phyloP scores from a whole-genome alignment of 371 early-diverging fungal species.

The Entomophthora muscae region DNA sequence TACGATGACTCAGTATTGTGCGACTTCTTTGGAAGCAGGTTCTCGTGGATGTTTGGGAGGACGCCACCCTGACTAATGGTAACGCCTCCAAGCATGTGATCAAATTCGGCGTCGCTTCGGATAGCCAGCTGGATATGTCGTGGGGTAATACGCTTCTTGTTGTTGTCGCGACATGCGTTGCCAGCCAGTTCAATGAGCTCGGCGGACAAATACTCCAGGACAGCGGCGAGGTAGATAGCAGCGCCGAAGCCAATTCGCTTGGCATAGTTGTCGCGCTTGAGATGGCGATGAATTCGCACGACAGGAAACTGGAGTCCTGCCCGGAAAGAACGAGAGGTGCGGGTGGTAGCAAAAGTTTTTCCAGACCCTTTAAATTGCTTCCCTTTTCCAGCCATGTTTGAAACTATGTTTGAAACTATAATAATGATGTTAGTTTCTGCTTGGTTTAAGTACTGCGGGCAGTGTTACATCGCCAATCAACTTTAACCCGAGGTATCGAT shows the following conservation, averaged over 20 bases:
- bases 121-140: constrained; percentile 83
- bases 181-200: constrained; percentile 94
- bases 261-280: constrained; percentile 90
- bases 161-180: constrained; percentile 91
- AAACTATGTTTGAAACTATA: too few species aligned
- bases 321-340: constrained; percentile 50
- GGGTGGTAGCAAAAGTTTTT: constrained; percentile 29
- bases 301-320: constrained; percentile 92
- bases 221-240: constrained; percentile 88
- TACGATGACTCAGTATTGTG: too few species aligned
- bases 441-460: too few species aligned
- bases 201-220: constrained; percentile 89
- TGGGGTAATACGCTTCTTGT: constrained; percentile 87
- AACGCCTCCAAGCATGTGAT: constrained; percentile 80
- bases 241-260: constrained; percentile 88
- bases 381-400: constrained; percentile 36
- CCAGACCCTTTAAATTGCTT: constrained; percentile 37
- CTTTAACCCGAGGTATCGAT: too few species aligned
- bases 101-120: constrained; percentile 91
- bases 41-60: constrained; percentile 67
- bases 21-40: constrained; percentile 50
- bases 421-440: too few species aligned
- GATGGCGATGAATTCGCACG: constrained; percentile 89
- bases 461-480: too few species aligned
- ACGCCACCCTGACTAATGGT: constrained; percentile 80